These are phyloP conservation scores for Hymenoscyphus fraxineus DNA, from an alignment of 2,329 filamentous ascomycete genomes.

Conservation along the genomic window DNA sequence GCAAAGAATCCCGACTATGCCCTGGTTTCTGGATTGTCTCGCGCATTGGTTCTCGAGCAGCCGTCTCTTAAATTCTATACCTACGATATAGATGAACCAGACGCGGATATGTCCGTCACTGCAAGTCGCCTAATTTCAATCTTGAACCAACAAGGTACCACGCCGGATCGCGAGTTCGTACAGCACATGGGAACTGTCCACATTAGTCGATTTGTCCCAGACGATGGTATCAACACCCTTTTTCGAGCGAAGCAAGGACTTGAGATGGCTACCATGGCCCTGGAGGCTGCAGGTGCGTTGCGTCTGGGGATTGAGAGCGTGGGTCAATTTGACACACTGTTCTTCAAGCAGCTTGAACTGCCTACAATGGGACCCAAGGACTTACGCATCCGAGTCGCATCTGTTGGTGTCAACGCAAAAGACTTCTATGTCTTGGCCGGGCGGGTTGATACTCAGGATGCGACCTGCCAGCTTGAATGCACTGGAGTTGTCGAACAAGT, in stretches of 20 bases:
- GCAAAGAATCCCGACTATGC: slow-evolving; percentile 6
- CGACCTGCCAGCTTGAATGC: slow-evolving; percentile 12
- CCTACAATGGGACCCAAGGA: neutral
- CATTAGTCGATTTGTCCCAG: neutral
- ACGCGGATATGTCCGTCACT: neutral
- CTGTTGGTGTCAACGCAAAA: neutral
- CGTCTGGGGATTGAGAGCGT: neutral
- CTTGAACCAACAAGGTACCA: neutral
- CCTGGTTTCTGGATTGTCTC: slow-evolving; percentile 11
- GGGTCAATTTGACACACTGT: neutral
- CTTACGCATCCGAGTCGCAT: neutral
- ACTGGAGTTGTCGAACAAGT: slow-evolving; percentile 29
- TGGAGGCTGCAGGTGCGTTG: neutral
- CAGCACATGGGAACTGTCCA: neutral
- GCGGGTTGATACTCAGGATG: neutral
- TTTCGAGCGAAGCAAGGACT: neutral
- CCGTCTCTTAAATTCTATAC: slow-evolving; percentile 15
- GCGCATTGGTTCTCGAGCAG: slow-evolving; percentile 15
- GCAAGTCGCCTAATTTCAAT: neutral
- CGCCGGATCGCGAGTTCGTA: neutral
- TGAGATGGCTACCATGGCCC: neutral
- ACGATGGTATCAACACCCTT: neutral
- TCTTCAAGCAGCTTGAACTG: neutral
- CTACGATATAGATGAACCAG: slow-evolving; percentile 10
- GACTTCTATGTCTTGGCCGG: slow-evolving; percentile 1